Base-by-base conservation (phyloP, 139 green algal genomes). In the Gonium pectorale region DNA sequence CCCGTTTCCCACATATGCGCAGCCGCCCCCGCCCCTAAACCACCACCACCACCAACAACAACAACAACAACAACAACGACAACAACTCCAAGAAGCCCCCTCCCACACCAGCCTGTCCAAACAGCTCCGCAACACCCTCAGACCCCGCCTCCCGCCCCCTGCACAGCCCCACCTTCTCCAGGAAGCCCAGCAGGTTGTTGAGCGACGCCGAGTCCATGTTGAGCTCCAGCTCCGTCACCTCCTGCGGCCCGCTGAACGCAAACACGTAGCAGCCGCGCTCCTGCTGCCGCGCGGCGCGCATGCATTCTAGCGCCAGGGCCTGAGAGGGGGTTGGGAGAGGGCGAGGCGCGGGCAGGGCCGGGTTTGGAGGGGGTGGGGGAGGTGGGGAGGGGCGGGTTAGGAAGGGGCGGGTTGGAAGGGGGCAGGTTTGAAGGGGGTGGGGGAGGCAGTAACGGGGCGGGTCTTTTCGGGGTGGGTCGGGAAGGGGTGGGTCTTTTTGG, bases 191-290 rank as follows among this genome's bases (percentile, higher is more conserved):
- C 85, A 98, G 91, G 85, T 95, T 96, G 89, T 95, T 90, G 11
- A 97, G 82, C 40, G 78, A 91, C 43, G 79, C 78, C 67, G 94
- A 89, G 88, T 97, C 94, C 63, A 90, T 91, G 78, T 92, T 92
- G 31, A 97, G 90, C 91, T 97, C 94, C 79, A 97, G 86, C 90
- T 97, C 94, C 2, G 89, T 86, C 59, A 97, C 94, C 88, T 97
- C 94, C 38, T 87, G 64, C 17, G 91, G 92, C 17, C 95, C 95
- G 5, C 91, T 86, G 87, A 98, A 98, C 8, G 94, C 95, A 86
- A 95, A 98, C 64, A 98, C 93, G 79, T 93, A 98, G 90, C 95
- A 98, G 68, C 87, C 87, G 26, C 95, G 87, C 88, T 97, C 95
- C 87, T 96, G 93, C 86, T 91, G 81, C 52, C 86, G 86, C 21